These are phyloP conservation scores for Ophiocordyceps camponoti-saundersi DNA, from an alignment of 2,329 filamentous ascomycete species.

Conservation along the genomic window DNA sequence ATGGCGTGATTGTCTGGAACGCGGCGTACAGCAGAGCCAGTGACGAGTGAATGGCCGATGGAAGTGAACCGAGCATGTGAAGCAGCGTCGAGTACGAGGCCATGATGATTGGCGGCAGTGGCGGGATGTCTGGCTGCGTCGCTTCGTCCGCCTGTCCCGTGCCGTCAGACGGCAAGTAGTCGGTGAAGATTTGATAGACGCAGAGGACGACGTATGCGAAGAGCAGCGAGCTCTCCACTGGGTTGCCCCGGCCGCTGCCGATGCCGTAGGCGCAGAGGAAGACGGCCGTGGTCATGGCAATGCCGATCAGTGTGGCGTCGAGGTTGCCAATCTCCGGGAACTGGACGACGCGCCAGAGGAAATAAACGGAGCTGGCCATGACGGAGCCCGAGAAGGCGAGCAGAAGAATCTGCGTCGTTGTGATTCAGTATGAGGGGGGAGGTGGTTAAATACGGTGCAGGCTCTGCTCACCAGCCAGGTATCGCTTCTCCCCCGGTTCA, in stretches of 20 bases:
- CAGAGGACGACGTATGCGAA: slow-evolving; percentile 98
- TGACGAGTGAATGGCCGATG: slow-evolving; percentile 64
- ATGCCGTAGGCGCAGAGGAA: slow-evolving; percentile 92
- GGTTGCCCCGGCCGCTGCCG: slow-evolving; percentile 81
- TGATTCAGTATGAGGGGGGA: background rate
- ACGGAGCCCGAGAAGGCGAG: slow-evolving; percentile 78
- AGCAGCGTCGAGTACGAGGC: slow-evolving; percentile 88
- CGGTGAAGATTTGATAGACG: slow-evolving; percentile 98
- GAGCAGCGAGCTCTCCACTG: slow-evolving; percentile 83
- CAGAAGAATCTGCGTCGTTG: slow-evolving; percentile 54
- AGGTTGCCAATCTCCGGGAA: slow-evolving; percentile 89
- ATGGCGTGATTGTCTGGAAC: slow-evolving; percentile 88
- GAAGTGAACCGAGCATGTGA: slow-evolving; percentile 68
- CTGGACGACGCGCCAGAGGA: slow-evolving; percentile 84
- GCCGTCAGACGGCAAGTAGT: slow-evolving; percentile 73
- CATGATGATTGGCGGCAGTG: slow-evolving; percentile 96
- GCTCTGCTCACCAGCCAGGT: slow-evolving; percentile 70
- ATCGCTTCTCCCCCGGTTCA: slow-evolving; percentile 84
- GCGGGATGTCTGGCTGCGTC: slow-evolving; percentile 74
- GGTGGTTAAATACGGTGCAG: too few species aligned
- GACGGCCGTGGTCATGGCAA: slow-evolving; percentile 79
- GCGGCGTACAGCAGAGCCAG: slow-evolving; percentile 81
- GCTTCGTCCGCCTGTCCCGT: slow-evolving; percentile 33
- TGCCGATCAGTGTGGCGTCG: slow-evolving; percentile 82
- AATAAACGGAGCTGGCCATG: slow-evolving; percentile 88